Evolutionary conservation across 2,329 filamentous ascomycete species (phyloP).

Genomic region (Sporothrix phasma): DNA sequence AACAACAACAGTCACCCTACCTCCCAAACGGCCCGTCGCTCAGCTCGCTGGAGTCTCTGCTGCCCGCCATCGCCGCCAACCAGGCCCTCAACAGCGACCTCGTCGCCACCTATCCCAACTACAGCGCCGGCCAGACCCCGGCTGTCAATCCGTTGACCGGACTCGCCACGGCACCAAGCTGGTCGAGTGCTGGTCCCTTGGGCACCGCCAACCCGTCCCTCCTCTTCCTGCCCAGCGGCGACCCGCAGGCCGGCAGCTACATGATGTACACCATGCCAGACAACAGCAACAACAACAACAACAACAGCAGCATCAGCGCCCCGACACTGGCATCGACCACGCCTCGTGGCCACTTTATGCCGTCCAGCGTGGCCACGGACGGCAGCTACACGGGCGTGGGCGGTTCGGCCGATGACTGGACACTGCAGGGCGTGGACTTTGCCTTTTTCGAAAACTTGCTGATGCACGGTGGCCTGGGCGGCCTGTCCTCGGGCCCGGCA

Average conservation of each 20-base stretch:
- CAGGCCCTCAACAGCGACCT: not conserved
- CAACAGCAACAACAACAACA: not conserved
- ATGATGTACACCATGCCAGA: not conserved
- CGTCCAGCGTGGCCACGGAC: not conserved
- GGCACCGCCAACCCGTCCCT: not conserved
- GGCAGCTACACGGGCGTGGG: not conserved
- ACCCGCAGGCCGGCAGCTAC: not conserved
- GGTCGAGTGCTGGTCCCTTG: not conserved
- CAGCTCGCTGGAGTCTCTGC: not conserved
- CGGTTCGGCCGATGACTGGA: constrained; percentile 24
- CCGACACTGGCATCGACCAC: not conserved
- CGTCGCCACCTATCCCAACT: not conserved
- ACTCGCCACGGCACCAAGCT: not conserved
- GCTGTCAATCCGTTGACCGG: not conserved
- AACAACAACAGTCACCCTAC: not conserved
- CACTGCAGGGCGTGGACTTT: constrained; percentile 27
- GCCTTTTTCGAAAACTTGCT: constrained; percentile 26
- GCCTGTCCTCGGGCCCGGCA: not conserved
- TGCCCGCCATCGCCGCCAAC: not conserved
- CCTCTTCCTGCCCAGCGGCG: not conserved
- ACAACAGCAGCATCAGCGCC: not conserved
- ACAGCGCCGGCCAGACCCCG: not conserved
- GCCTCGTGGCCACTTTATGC: not conserved
- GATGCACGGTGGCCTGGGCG: constrained; percentile 4
- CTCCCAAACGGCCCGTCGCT: not conserved